Evolutionary conservation across 768 basidiomycete genomes (phyloP).

Genomic region (Trametes maxima): DNA sequence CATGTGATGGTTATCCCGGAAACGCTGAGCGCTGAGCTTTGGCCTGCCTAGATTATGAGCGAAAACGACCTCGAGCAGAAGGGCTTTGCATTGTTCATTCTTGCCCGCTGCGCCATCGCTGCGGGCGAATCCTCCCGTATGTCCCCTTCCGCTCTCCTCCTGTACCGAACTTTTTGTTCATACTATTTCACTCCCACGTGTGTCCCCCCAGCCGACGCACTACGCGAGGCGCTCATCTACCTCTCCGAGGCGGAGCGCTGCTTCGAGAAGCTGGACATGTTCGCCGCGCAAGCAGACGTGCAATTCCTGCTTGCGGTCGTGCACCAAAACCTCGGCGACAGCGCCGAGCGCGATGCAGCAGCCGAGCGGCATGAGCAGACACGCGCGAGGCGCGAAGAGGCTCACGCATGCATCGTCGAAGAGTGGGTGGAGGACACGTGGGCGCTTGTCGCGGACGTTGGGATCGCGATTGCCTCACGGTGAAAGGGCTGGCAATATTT

Average conservation of each 20-base stretch:
- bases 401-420: conserved; percentile 51
- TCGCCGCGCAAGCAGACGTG: conserved; percentile 62
- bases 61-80: conserved; percentile 78
- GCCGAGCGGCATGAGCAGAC: conserved; percentile 52
- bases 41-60: conserved; percentile 53
- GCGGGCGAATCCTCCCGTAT: conserved; percentile 51
- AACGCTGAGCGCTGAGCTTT: conserved; percentile 1
- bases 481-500: not conserved
- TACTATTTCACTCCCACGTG: not conserved
- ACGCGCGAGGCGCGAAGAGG: conserved; percentile 41
- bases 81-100: conserved; percentile 70
- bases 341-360: conserved; percentile 54
- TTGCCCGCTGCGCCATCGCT: conserved; percentile 75
- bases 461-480: conserved; percentile 51
- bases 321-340: conserved; percentile 68
- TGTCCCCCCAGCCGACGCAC: conserved; percentile 29
- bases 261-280: conserved; percentile 58
- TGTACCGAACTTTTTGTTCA: not conserved
- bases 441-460: conserved; percentile 60
- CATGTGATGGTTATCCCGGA: not conserved
- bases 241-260: conserved; percentile 62
- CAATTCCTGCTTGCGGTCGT: conserved; percentile 72
- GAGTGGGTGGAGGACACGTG: conserved; percentile 56
- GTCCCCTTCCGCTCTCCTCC: conserved; percentile 18
- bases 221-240: conserved; percentile 5